Percentiles rank a stretch among this genome's conserved stretches.
Evolutionary conservation across 768 basidiomycete genomes (phyloP).

Genomic region (Psilocybe sp.): DNA sequence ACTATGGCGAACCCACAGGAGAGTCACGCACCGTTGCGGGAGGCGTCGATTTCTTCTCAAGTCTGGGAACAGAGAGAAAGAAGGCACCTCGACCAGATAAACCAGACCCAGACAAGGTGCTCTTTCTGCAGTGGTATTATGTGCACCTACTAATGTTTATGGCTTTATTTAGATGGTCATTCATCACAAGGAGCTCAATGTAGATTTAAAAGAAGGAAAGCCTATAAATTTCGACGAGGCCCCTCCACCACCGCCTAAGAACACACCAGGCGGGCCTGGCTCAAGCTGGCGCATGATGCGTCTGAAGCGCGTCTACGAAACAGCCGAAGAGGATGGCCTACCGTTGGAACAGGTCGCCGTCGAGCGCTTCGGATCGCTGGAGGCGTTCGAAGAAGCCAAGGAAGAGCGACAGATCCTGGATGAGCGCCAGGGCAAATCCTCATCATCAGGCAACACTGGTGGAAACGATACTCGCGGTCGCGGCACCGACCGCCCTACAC

Average conservation of each 20-base stretch:
- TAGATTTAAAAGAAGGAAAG: conserved; percentile 46
- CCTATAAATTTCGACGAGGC: conserved; percentile 36
- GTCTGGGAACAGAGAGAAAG: conserved; percentile 77
- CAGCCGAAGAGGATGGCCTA: conserved; percentile 79
- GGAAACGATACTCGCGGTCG: conserved; percentile 33
- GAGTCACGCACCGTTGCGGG: conserved; percentile 49
- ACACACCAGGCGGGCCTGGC: conserved; percentile 85
- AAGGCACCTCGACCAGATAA: conserved; percentile 57
- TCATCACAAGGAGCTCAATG: conserved; percentile 63
- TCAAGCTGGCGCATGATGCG: conserved; percentile 99
- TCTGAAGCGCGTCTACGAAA: conserved; percentile 83
- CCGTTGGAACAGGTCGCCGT: conserved; percentile 76
- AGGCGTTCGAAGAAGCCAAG: conserved; percentile 85
- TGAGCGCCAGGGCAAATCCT: conserved; percentile 64
- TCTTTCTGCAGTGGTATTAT: conserved; percentile 4
- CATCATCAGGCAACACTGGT: conserved; percentile 32
- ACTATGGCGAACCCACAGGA: conserved; percentile 51
- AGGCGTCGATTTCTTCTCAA: conserved; percentile 86
- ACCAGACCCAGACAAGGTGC: conserved; percentile 72
- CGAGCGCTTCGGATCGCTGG: conserved; percentile 84
- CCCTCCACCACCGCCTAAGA: conserved; percentile 41
- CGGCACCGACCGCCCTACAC: conserved; percentile 26
- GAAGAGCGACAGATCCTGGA: conserved; percentile 86
- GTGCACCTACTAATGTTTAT: neutral
- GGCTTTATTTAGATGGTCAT: conserved; percentile 49